Evolutionary conservation across 2,329 filamentous ascomycete species (phyloP).

Genomic region (Ceratocystis eucalypticola): DNA sequence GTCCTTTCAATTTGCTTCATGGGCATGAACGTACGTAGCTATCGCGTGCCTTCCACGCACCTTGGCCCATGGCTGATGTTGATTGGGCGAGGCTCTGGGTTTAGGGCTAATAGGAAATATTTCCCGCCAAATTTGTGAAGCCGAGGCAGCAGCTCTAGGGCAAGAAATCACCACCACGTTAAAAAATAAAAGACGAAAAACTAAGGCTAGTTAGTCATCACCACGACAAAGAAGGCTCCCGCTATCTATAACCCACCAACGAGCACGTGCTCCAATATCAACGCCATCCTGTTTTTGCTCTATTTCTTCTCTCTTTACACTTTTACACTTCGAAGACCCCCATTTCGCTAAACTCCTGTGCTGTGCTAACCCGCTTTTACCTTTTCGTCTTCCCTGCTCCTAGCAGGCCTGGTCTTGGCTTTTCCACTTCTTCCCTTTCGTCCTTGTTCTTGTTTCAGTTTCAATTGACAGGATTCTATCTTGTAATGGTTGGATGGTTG

Average conservation of each 20-base stretch:
- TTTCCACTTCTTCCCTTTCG: not conserved
- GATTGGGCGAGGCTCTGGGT: too few species aligned
- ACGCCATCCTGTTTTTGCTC: not conserved
- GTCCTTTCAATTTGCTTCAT: too few species aligned
- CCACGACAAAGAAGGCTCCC: not conserved
- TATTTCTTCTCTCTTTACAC: not conserved
- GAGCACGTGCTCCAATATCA: not conserved
- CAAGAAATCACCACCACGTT: too few species aligned
- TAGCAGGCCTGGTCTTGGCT: not conserved
- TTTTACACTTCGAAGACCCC: not conserved
- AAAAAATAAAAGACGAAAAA: too few species aligned
- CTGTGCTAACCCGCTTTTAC: not conserved
- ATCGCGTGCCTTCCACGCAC: too few species aligned
- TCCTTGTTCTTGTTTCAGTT: not conserved
- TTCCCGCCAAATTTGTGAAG: too few species aligned
- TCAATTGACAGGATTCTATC: not conserved
- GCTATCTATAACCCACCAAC: not conserved
- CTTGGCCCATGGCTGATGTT: too few species aligned
- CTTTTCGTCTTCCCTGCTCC: not conserved
- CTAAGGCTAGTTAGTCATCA: not conserved
- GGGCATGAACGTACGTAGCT: too few species aligned
- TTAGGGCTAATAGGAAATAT: too few species aligned
- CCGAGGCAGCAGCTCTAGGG: too few species aligned
- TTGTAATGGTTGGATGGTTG: not conserved
- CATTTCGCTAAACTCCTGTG: not conserved